A percentile compares a stretch with the other conserved stretches of the same genome.
phyloP scores from a whole-genome alignment of 2,329 filamentous ascomycete species.

The Monosporascus ibericus region DNA sequence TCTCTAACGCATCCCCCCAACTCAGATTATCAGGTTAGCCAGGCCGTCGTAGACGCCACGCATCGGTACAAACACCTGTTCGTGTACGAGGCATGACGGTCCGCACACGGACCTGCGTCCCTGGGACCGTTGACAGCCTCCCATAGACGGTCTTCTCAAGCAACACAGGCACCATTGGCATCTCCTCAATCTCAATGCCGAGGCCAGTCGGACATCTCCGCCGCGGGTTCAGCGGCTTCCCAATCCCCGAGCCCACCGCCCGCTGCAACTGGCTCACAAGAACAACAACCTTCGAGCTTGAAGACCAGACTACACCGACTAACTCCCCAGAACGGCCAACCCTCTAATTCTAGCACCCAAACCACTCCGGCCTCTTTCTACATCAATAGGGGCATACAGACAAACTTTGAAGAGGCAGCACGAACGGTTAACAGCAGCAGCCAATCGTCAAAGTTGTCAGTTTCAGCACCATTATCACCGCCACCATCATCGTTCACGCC shows the following conservation, averaged over 20 bases:
- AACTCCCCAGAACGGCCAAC: neutral
- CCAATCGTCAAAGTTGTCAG: neutral
- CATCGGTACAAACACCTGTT: constrained; percentile 80
- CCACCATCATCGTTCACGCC: neutral
- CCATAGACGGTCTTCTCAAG: constrained; percentile 11
- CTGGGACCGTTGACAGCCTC: constrained; percentile 32
- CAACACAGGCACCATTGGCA: constrained; percentile 9
- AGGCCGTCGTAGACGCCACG: constrained; percentile 78
- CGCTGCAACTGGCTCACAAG: neutral
- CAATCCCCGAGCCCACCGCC: neutral
- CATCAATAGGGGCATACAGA: neutral
- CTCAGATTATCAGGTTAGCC: constrained; percentile 68
- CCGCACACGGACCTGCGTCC: constrained; percentile 28
- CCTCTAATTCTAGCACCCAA: constrained; percentile 5
- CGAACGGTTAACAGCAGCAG: neutral
- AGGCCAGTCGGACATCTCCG: neutral
- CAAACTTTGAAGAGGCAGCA: neutral
- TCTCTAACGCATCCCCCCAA: neutral
- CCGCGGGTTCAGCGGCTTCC: neutral
- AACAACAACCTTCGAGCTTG: neutral
- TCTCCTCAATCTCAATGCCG: constrained; percentile 3
- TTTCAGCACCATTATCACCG: neutral
- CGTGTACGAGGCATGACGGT: constrained; percentile 40
- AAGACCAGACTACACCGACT: neutral
- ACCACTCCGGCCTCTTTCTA: neutral